Percentiles rank a stretch among this genome's conserved stretches.
These are phyloP conservation scores for Oleoguttula mirabilis DNA, from an alignment of 495 filamentous ascomycete genomes.

Conservation along the genomic window DNA sequence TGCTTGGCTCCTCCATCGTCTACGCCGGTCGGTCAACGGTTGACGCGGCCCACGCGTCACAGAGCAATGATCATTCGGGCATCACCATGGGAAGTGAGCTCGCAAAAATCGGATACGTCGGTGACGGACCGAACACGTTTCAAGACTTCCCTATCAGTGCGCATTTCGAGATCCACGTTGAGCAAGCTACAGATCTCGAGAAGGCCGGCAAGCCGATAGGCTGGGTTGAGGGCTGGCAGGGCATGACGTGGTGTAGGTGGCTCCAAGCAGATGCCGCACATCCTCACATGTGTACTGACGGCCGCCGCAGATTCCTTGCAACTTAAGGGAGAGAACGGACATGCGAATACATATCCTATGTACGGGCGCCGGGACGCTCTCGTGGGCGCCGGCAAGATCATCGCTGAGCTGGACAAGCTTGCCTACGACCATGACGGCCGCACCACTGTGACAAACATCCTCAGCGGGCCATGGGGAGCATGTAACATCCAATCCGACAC, in stretches of 20 bases:
- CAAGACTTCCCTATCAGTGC: slow-evolving; percentile 12
- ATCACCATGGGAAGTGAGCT: slow-evolving; percentile 14
- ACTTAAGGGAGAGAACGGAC: slow-evolving; percentile 5
- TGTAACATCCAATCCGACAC: slow-evolving; percentile 18
- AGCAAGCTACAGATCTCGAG: slow-evolving; percentile 10
- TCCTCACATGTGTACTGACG: not conserved
- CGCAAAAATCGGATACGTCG: slow-evolving; percentile 11
- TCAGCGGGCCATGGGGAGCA: slow-evolving; percentile 9
- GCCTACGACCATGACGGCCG: slow-evolving; percentile 3
- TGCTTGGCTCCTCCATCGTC: slow-evolving; percentile 10
- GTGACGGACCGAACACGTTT: slow-evolving; percentile 12
- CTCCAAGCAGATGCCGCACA: not conserved
- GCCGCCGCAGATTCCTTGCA: not conserved
- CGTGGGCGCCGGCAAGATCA: slow-evolving; percentile 7
- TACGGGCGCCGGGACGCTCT: slow-evolving; percentile 6
- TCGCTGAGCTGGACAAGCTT: not conserved
- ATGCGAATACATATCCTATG: slow-evolving; percentile 8
- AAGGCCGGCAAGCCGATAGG: slow-evolving; percentile 13
- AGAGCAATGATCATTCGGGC: slow-evolving; percentile 10
- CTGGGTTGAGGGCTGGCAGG: slow-evolving; percentile 13
- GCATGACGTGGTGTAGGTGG: slow-evolving; percentile 12
- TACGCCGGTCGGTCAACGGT: slow-evolving; percentile 13
- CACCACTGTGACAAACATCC: slow-evolving; percentile 16
- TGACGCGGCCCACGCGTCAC: slow-evolving; percentile 9
- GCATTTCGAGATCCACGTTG: slow-evolving; percentile 17